Evolutionary conservation across 192 early-diverging fungal species (phyloP), one percentile per base, ranked within the genome.

Genomic region (Entomortierella beljakovae): DNA sequence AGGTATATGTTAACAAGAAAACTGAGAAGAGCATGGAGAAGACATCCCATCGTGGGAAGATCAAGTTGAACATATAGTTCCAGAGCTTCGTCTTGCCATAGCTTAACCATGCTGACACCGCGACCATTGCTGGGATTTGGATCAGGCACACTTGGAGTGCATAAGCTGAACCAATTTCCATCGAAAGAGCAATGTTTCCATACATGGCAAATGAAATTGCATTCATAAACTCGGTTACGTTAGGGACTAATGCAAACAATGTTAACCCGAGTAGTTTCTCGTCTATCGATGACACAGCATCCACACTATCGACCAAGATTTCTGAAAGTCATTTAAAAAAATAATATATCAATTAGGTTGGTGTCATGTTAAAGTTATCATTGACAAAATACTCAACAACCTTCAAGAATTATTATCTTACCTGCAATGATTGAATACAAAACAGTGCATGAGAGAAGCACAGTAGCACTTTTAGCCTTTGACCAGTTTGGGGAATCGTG

Each of bases 121-220:
- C 92, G 25, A 97, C 94, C 86, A 99, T 88, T 15, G 92, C 92
- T 1, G 98, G 98, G 63, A 99, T 96, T 79, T 99, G 98, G 57
- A 99, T 84, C 62, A 99, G 81, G 16, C 95, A 94, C 3, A 96
- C 96, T 73, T 99, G 98, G 49, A 97, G 89, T 1, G 95, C 94
- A 76, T 99, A 99, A 0, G 95, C 95, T 18, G 95, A 97, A 34
- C 94, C 96, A 65, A 99, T 97, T 84, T 99, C 98, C 72, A 99
- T 89, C 25, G 82, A 84, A 34, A 93, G 84, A 0, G 89, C 90
- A 82, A 94, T 93, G 79, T 96, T 97, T 64, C 93, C 94, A 74
- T 93, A 86, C 54, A 94, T 82, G 22, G 98, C 96, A 88, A 99
- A 99, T 6, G 95, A 93, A 71, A 98, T 96, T 42, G 96, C 96